phyloP scores from a whole-genome alignment of 129 eudicot genomes.

The Centaurea solstitialis region DNA sequence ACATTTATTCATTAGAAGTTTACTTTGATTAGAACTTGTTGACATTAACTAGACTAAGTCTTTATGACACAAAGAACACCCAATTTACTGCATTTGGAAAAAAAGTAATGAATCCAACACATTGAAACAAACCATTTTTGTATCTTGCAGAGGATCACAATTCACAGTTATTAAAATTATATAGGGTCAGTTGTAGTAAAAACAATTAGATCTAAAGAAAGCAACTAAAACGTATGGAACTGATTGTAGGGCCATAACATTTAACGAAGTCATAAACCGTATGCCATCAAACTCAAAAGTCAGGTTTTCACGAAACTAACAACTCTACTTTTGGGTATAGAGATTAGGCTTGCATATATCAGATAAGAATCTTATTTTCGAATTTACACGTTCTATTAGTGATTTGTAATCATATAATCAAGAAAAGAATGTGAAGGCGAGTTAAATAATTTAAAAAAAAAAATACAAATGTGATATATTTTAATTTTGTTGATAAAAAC shows the following conservation, averaged over 20 bases:
- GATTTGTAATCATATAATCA: neutral
- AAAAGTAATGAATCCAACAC: neutral
- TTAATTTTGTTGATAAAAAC: neutral
- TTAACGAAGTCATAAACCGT: too few species aligned
- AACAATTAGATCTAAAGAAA: neutral
- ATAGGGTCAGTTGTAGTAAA: neutral
- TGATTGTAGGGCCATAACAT: neutral
- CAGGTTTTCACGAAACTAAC: neutral
- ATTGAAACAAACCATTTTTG: constrained; percentile 5
- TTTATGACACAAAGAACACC: constrained; percentile 13
- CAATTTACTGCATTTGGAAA: neutral
- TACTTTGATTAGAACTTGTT: constrained; percentile 31
- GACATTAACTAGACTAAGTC: constrained; percentile 7
- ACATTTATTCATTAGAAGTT: constrained; percentile 21
- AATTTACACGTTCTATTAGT: neutral
- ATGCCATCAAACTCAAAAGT: neutral
- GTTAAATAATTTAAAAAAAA: too few species aligned
- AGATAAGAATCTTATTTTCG: too few species aligned
- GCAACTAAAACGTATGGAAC: neutral
- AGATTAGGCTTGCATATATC: neutral
- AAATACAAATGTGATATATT: too few species aligned
- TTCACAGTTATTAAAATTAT: neutral
- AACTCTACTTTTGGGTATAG: neutral
- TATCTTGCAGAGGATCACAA: constrained; percentile 1
- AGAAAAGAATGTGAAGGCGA: too few species aligned